phyloP scores from a whole-genome alignment of 352 stramenopile genomes.

The Phytophthora meadii region DNA sequence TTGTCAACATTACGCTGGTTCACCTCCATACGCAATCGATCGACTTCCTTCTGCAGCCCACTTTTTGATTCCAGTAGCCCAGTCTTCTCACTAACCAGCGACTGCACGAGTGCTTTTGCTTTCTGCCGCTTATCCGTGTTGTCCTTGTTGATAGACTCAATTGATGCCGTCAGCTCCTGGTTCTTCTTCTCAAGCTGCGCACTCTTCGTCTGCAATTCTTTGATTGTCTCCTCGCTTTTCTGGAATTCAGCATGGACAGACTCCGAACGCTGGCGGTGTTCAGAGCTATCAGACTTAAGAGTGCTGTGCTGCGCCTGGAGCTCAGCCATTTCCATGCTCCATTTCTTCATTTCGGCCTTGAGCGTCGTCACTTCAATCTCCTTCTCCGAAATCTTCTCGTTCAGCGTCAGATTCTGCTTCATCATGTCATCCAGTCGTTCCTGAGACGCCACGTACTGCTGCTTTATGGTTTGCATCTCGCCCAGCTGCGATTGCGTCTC shows the following conservation, averaged over 20 bases:
- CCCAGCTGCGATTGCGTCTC: conserved; percentile 56
- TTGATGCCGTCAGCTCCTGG: conserved; percentile 47
- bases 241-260: conserved; percentile 54
- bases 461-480: conserved; percentile 51
- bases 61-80: conserved; percentile 48
- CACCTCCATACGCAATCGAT: conserved; percentile 77
- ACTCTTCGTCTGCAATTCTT: conserved; percentile 47
- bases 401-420: conserved; percentile 62
- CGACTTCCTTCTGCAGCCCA: conserved; percentile 69
- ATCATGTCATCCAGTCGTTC: conserved; percentile 53
- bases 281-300: conserved; percentile 53
- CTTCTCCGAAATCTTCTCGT: conserved; percentile 63
- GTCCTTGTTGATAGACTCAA: conserved; percentile 59
- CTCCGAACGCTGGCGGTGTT: conserved; percentile 51
- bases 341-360: conserved; percentile 54
- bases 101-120: conserved; percentile 70
- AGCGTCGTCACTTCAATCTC: conserved; percentile 55
- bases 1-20: conserved; percentile 83
- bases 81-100: conserved; percentile 74
- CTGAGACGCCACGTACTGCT: conserved; percentile 44
- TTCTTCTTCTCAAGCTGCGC: conserved; percentile 63
- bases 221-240: conserved; percentile 44
- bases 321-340: conserved; percentile 46
- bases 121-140: conserved; percentile 77
- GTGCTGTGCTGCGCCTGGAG: conserved; percentile 50